phyloP scores from a whole-genome alignment of 2,329 filamentous ascomycete genomes.

The Fusarium ambrosium region DNA sequence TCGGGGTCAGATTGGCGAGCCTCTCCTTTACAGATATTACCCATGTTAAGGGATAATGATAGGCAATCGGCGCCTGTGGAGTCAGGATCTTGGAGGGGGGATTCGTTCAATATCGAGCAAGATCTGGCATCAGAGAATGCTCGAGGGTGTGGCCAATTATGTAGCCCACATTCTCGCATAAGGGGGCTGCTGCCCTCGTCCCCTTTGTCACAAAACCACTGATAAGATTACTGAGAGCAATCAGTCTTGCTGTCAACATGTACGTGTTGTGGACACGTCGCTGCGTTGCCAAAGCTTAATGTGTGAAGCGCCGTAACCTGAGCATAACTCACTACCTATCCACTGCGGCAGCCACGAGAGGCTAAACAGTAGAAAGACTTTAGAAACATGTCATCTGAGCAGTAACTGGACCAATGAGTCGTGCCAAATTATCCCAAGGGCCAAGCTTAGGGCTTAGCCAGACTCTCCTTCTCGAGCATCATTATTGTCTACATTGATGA shows the following conservation, averaged over 20 bases:
- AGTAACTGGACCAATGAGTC: not conserved
- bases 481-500: no score
- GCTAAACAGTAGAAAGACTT: not conserved
- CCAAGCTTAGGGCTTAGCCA: not conserved
- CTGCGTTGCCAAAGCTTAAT: not conserved
- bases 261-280: not conserved
- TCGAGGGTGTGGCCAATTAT: not conserved
- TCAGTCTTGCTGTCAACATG: not conserved
- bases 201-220: not conserved
- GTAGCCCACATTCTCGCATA: not conserved
- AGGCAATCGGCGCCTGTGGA: no score
- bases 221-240: not conserved
- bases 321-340: not conserved
- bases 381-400: not conserved
- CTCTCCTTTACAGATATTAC: not conserved
- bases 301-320: not conserved
- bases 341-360: not conserved
- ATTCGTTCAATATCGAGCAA: not conserved
- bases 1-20: not conserved
- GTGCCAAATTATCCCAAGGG: not conserved
- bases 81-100: not conserved
- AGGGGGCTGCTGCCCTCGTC: not conserved
- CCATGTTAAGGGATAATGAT: not conserved
- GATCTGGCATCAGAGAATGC: not conserved
- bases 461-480: no score